A percentile compares a stretch with the other conserved stretches of the same genome.
phyloP scores from a whole-genome alignment of 2,329 filamentous ascomycete species.

The Colletotrichum tamarilloi region DNA sequence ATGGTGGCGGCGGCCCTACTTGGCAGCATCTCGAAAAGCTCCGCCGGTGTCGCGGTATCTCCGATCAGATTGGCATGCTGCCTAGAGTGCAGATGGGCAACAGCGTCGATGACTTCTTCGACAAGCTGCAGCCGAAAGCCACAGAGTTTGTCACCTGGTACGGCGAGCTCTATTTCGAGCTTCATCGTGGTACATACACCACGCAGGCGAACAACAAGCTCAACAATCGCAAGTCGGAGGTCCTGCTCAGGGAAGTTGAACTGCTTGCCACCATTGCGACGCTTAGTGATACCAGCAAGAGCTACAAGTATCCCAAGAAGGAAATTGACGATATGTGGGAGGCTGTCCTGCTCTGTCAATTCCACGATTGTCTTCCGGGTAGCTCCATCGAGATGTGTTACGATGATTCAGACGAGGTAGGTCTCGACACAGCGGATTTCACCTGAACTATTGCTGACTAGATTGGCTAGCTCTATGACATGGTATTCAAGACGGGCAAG shows the following conservation, averaged over 20 bases:
- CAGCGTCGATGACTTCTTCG: slow-evolving; percentile 95
- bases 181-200: slow-evolving; percentile 97
- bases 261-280: slow-evolving; percentile 88
- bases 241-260: slow-evolving; percentile 88
- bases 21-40: slow-evolving; percentile 96
- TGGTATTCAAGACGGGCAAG: slow-evolving; percentile 82
- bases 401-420: slow-evolving; percentile 87
- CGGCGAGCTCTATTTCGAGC: slow-evolving; percentile 96
- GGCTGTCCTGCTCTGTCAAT: slow-evolving; percentile 89
- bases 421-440: slow-evolving; percentile 24
- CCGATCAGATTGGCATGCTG: slow-evolving; percentile 84
- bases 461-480: slow-evolving; percentile 74
- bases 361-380: slow-evolving; percentile 96
- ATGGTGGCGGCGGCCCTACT: slow-evolving; percentile 94
- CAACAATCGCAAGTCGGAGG: slow-evolving; percentile 89
- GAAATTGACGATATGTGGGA: slow-evolving; percentile 99
- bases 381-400: slow-evolving; percentile 99
- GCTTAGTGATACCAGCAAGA: slow-evolving; percentile 68
- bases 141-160: slow-evolving; percentile 93
- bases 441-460: slow-evolving; percentile 39
- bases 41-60: slow-evolving; percentile 88
- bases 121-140: slow-evolving; percentile 82
- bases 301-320: slow-evolving; percentile 91
- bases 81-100: slow-evolving; percentile 90
- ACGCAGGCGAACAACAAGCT: slow-evolving; percentile 98